Evolutionary conservation across 805 yeast genomes (phyloP).

Genomic region (Candida endomychidarum): DNA sequence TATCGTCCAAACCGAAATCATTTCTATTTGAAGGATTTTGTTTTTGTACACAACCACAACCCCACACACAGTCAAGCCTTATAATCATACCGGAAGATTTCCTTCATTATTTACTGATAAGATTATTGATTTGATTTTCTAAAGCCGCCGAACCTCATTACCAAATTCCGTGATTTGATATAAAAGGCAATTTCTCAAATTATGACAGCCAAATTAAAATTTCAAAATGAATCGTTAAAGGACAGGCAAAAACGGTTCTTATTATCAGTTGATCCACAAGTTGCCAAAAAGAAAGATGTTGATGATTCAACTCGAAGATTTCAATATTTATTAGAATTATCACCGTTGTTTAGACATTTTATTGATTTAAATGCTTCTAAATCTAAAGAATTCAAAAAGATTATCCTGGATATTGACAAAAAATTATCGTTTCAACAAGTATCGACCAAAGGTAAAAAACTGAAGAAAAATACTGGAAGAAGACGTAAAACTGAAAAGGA

Average conservation of each 20-base stretch:
- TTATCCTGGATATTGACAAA: constrained; percentile 57
- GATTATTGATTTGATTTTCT: no score
- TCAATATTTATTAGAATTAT: constrained; percentile 74
- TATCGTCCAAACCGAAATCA: constrained; percentile 5
- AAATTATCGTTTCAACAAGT: constrained; percentile 41
- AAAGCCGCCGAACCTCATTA: no score
- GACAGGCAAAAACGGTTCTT: constrained; percentile 48
- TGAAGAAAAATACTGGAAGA: constrained; percentile 36
- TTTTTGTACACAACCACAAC: neutral
- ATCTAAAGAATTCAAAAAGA: constrained; percentile 66
- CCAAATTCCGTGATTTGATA: no score
- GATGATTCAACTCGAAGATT: constrained; percentile 78
- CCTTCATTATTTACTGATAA: no score
- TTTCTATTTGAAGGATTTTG: no score
- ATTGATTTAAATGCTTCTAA: constrained; percentile 78
- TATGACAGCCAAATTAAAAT: constrained; percentile 11
- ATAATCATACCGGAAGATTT: no score
- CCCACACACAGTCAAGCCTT: neutral
- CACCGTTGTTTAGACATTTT: constrained; percentile 86
- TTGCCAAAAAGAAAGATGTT: constrained; percentile 48
- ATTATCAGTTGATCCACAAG: constrained; percentile 53
- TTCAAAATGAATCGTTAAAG: constrained; percentile 5
- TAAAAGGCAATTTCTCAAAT: no score
- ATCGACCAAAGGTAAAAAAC: constrained; percentile 17
- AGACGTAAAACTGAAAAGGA: constrained; percentile 74